Base-by-base conservation (phyloP, 2,329 filamentous ascomycete genomes). In the Akanthomyces lecanii region DNA sequence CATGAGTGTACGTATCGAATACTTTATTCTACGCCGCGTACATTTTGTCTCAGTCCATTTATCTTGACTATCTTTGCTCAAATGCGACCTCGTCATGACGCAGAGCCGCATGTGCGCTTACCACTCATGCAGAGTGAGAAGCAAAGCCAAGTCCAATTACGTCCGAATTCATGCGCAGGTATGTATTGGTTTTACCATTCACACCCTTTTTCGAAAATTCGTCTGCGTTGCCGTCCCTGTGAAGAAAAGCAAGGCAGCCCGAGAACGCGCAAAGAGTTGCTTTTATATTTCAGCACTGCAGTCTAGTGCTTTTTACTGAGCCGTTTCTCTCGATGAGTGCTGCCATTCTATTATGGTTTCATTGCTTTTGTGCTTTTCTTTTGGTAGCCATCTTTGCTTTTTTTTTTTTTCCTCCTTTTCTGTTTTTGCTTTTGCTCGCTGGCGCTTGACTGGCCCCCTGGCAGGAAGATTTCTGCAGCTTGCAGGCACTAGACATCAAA, bases 201-300 rank as follows among this genome's bases (percentile, higher is more conserved):
- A 4, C 44, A 50, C 56, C 12, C 56, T 30, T 11, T 5, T n/a
- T 48, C 1, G 25, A 5, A 7, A 10, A 3, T 44, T 45, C 33
- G 5, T n/a, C 14, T 30, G 25, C 25, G 25, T 56, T 44, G 53
- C 25, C 40, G 36, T 18, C 25, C n/a, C 40, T 23, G 55, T 21
- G n/a, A 42, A 30, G 33, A 59, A 59, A 59, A 51, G 56, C 56
- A 59, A 59, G 16, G 23, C n/a, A 28, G 28, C 7, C 21, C 33
- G 18, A 50, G 25, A 50, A 30, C n/a, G 4, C 12, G n/a, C 44
- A 28, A 28, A n/a, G 7, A 33, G 7, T n/a, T 59, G 45, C 42
- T 33, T 52, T 50, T 18, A 30, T 45, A 30, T 45, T 36, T 61
- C 58, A 45, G 36, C 23, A 33, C 16, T 51, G 16, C 25, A 51